phyloP scores from a whole-genome alignment of 495 filamentous ascomycete species.

The Aspergillus indologenus region DNA sequence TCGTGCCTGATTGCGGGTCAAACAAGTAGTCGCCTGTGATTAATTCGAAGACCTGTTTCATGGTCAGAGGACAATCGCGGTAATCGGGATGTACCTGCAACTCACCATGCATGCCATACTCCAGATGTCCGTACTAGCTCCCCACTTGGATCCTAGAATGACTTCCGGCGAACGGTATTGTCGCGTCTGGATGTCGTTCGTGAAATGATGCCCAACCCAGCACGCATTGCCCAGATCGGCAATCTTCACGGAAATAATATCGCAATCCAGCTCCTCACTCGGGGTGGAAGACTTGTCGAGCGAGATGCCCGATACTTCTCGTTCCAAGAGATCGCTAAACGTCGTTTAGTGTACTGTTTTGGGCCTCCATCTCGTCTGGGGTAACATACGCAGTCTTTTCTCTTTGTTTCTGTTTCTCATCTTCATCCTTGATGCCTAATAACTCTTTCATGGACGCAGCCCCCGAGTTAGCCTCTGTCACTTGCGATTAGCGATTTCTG shows the following conservation, averaged over 20 bases:
- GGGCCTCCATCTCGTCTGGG: not conserved
- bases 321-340: slow-evolving; percentile 77
- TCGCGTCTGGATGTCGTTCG: slow-evolving; percentile 97
- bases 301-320: slow-evolving; percentile 92
- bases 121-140: slow-evolving; percentile 97
- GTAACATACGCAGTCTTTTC: slow-evolving; percentile 88
- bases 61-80: not conserved
- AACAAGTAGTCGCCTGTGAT: slow-evolving; percentile 99
- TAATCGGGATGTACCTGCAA: not conserved
- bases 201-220: slow-evolving; percentile 98
- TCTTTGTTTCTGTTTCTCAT: slow-evolving; percentile 74
- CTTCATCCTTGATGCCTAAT: slow-evolving; percentile 61
- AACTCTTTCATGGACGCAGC: slow-evolving; percentile 57
- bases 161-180: slow-evolving; percentile 98
- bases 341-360: slow-evolving; percentile 6
- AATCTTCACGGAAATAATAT: slow-evolving; percentile 97
- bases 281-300: slow-evolving; percentile 67
- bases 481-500: slow-evolving; percentile 10
- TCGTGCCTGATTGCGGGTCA: slow-evolving; percentile 96
- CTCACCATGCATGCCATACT: slow-evolving; percentile 99
- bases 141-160: slow-evolving; percentile 96
- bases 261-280: slow-evolving; percentile 51
- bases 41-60: slow-evolving; percentile 80
- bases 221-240: slow-evolving; percentile 97
- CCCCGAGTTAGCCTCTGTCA: slow-evolving; percentile 15